phyloP scores from a whole-genome alignment of 1,284 basidiomycete genomes.

The Porogramme epimiltina region DNA sequence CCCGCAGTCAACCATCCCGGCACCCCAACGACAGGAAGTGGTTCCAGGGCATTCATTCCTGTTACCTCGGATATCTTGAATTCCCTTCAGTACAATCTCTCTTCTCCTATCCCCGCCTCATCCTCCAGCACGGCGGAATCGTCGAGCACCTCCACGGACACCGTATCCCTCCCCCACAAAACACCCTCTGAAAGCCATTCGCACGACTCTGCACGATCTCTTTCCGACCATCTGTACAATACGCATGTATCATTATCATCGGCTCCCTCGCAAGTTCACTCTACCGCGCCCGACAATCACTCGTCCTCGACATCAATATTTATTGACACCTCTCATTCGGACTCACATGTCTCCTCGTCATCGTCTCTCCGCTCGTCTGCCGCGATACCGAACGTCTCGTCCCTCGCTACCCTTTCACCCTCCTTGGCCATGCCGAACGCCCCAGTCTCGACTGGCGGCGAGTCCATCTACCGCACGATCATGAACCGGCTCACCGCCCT shows the following conservation, averaged over 20 bases:
- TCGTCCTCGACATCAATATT: constrained; percentile 14
- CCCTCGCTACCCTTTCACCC: constrained; percentile 8
- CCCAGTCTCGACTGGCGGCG: constrained; percentile 55
- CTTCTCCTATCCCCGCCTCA: neutral
- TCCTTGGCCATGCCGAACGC: constrained; percentile 24
- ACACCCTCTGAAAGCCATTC: neutral
- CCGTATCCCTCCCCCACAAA: neutral
- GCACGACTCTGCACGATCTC: constrained; percentile 14
- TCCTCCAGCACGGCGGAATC: neutral
- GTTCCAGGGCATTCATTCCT: neutral
- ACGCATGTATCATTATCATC: constrained; percentile 16
- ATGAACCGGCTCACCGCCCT: constrained; percentile 89
- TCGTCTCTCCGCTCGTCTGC: constrained; percentile 3
- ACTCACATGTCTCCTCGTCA: constrained; percentile 10
- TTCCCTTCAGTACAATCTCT: neutral
- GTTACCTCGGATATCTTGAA: constrained; percentile 1
- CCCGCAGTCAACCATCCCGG: neutral
- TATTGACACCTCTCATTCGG: constrained; percentile 14
- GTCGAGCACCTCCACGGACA: constrained; percentile 1
- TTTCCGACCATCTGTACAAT: constrained; percentile 17
- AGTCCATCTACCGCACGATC: constrained; percentile 96
- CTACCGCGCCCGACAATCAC: constrained; percentile 16
- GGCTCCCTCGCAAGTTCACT: constrained; percentile 12
- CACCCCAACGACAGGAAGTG: neutral
- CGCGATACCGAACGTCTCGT: constrained; percentile 11